These are phyloP conservation scores for Cephaloascus albidus DNA, from an alignment of 805 yeast species.

Conservation along the genomic window DNA sequence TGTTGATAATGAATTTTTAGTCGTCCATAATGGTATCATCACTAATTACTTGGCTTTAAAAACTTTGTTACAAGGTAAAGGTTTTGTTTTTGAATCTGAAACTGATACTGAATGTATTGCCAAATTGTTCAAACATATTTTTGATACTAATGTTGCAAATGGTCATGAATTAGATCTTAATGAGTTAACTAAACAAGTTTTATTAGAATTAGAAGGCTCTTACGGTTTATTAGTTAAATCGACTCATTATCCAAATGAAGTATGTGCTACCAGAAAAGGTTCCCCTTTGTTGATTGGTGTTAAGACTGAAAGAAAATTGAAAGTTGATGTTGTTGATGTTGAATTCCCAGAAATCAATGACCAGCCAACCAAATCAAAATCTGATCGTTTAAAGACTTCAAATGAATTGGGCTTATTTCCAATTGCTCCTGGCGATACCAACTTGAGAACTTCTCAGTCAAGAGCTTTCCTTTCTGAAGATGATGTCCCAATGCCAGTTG, in stretches of 20 bases:
- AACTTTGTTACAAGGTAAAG: conserved; percentile 71
- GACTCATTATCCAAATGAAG: conserved; percentile 87
- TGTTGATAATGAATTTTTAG: conserved; percentile 68
- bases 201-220: conserved; percentile 93
- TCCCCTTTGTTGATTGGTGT: conserved; percentile 97
- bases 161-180: conserved; percentile 81
- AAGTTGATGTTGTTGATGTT: conserved; percentile 96
- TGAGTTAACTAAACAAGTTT: conserved; percentile 85
- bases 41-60: conserved; percentile 91
- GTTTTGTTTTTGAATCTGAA: conserved; percentile 77
- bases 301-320: conserved; percentile 87
- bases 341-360: conserved; percentile 75
- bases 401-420: conserved; percentile 33
- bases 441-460: conserved; percentile 82
- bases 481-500: conserved; percentile 87
- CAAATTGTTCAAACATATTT: conserved; percentile 83
- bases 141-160: conserved; percentile 64
- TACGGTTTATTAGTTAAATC: conserved; percentile 94
- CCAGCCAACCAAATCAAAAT: conserved; percentile 11
- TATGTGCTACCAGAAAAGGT: conserved; percentile 96
- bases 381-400: conserved; percentile 3
- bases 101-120: conserved; percentile 99
- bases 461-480: conserved; percentile 95
- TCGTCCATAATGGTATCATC: conserved; percentile 97
- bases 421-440: conserved; percentile 42